Evolutionary conservation across 202 grass and related monocot species (phyloP).

Genomic region (Sporobolus alterniflorus): DNA sequence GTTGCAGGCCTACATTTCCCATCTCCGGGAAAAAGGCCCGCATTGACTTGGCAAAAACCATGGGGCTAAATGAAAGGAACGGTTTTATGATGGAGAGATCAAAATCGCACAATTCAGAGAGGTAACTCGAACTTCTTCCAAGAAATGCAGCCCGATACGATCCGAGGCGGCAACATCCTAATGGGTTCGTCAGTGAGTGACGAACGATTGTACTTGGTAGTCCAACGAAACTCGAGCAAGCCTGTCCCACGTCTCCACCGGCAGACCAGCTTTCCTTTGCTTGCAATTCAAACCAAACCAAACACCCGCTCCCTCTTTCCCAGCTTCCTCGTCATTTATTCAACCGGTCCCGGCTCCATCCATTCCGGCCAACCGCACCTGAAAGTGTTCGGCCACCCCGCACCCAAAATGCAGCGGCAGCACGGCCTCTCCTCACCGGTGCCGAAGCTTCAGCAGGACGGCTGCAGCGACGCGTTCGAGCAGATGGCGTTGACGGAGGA

Average conservation of each 20-base stretch:
- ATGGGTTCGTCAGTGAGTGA: neutral
- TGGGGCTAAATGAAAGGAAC: no score
- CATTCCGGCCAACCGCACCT: neutral
- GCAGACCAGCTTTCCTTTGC: slow-evolving; percentile 28
- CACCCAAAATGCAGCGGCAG: slow-evolving; percentile 44
- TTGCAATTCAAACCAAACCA: slow-evolving; percentile 36
- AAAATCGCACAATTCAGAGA: no score
- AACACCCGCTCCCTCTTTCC: neutral
- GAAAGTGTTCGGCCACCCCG: slow-evolving; percentile 7
- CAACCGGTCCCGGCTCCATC: neutral
- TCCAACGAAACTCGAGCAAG: neutral
- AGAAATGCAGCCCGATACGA: no score
- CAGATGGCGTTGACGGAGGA: slow-evolving; percentile 34
- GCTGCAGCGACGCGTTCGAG: slow-evolving; percentile 20
- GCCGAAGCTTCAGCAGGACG: slow-evolving; percentile 22
- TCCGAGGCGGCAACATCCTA: no score
- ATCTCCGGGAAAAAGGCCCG: no score
- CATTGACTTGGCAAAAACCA: no score
- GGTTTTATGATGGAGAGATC: no score
- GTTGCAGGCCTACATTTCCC: no score
- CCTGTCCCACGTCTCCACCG: neutral
- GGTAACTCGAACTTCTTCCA: no score
- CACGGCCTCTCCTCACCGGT: slow-evolving; percentile 41
- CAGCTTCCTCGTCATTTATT: slow-evolving; percentile 28
- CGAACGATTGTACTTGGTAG: neutral